Conservation (phyloP, 208 protist genomes). For the Trypanosoma caninum region DNA sequence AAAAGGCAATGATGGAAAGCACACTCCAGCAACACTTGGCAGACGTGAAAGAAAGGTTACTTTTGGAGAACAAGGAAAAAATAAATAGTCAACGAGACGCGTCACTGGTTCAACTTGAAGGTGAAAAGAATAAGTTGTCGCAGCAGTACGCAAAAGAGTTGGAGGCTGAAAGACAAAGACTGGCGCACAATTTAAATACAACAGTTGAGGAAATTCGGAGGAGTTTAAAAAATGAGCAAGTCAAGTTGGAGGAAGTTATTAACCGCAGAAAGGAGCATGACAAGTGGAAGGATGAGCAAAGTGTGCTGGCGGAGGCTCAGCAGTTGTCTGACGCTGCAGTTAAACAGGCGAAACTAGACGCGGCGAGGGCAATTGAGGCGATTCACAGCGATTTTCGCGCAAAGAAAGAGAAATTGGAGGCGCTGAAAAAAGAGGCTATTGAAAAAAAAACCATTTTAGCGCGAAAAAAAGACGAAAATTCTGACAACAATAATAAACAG, state of each 20-base stretch:
- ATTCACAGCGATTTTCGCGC: constrained; percentile 16
- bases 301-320: constrained; percentile 1
- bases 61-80: constrained; percentile 20
- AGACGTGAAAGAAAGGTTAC: constrained; percentile 32
- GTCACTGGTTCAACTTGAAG: constrained; percentile 3
- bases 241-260: constrained; percentile 1
- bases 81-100: constrained; percentile 11
- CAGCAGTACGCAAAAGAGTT: constrained; percentile 8
- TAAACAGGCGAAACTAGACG: constrained; percentile 4
- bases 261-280: neutral
- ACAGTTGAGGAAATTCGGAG: constrained; percentile 7
- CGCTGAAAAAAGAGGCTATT: constrained; percentile 7
- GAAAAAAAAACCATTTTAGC: too few species aligned
- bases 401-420: constrained; percentile 9
- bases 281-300: too few species aligned
- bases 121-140: neutral
- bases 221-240: constrained; percentile 8
- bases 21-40: neutral
- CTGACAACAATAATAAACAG: neutral
- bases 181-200: constrained; percentile 6
- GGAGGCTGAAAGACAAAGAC: neutral
- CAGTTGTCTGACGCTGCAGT: constrained; percentile 7
- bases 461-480: neutral
- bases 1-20: constrained; percentile 8
- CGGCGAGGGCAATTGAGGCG: constrained; percentile 4